Evolutionary conservation across 2,329 filamentous ascomycete genomes (phyloP).

Genomic region (Colletotrichum scovillei): DNA sequence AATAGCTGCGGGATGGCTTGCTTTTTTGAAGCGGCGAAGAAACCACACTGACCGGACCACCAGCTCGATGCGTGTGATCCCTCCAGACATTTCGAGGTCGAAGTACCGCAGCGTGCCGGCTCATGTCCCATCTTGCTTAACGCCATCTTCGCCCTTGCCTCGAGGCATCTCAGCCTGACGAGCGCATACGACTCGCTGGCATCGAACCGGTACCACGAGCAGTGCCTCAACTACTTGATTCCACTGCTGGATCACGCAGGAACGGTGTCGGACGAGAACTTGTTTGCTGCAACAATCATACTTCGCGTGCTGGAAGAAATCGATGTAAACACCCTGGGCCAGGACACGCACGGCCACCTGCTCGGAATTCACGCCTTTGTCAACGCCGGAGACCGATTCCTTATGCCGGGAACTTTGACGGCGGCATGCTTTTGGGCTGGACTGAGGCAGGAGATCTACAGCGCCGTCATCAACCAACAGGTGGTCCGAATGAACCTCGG

Average conservation of each 20-base stretch:
- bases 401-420: constrained; percentile 51
- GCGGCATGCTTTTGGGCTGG: constrained; percentile 70
- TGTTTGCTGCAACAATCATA: constrained; percentile 67
- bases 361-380: constrained; percentile 60
- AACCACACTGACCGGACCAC: constrained; percentile 16
- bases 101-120: constrained; percentile 64
- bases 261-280: constrained; percentile 58
- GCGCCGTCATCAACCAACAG: constrained; percentile 61
- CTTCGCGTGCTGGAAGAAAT: constrained; percentile 69
- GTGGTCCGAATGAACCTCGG: constrained; percentile 62
- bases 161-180: constrained; percentile 63
- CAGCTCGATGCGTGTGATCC: constrained; percentile 57
- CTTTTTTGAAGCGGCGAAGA: background rate
- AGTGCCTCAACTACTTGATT: constrained; percentile 62
- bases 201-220: constrained; percentile 63
- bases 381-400: constrained; percentile 48
- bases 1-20: background rate
- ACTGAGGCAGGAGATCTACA: constrained; percentile 70
- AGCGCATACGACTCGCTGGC: constrained; percentile 59
- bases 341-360: constrained; percentile 59
- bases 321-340: constrained; percentile 50
- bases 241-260: constrained; percentile 55
- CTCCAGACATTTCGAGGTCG: constrained; percentile 59
- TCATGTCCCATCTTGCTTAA: constrained; percentile 64
- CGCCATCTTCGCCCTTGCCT: constrained; percentile 67